Evolutionary conservation across 1,139 yeast species (phyloP).

Genomic region (Sugiyamaella japonica): DNA sequence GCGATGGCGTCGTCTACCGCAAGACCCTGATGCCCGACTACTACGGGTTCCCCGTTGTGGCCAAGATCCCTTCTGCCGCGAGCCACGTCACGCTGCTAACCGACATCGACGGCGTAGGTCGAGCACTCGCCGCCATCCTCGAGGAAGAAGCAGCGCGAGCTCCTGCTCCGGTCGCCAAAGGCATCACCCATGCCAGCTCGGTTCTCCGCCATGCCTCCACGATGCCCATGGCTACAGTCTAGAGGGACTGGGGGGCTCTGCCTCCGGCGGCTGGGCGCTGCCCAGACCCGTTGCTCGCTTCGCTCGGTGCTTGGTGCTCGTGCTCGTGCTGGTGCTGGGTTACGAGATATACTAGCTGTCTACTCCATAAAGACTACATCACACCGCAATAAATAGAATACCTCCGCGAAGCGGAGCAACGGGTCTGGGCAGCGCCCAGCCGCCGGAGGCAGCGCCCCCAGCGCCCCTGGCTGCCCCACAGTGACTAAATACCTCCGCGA

Average conservation of each 20-base stretch:
- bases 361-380: too few relatives aligned
- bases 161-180: neutral
- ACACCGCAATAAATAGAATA: neutral
- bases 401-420: neutral
- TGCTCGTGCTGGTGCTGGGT: too few relatives aligned
- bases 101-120: slow-evolving; percentile 69
- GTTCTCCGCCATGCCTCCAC: neutral
- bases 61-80: slow-evolving; percentile 59
- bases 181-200: neutral
- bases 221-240: neutral
- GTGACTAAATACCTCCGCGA: neutral
- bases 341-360: too few relatives aligned
- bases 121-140: slow-evolving; percentile 61
- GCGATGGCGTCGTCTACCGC: slow-evolving; percentile 90
- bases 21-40: slow-evolving; percentile 78
- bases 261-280: too few relatives aligned
- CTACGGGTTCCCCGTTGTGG: slow-evolving; percentile 66
- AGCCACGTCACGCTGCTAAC: slow-evolving; percentile 83
- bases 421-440: neutral
- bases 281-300: too few relatives aligned
- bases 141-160: slow-evolving; percentile 28
- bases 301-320: too few relatives aligned
- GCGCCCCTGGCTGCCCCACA: too few relatives aligned
- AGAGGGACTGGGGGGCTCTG: too few relatives aligned
- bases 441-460: slow-evolving; percentile 1